Evolutionary conservation across 768 basidiomycete species (phyloP), one percentile per base, ranked within the genome.

Genomic region (Agaricus blazei): DNA sequence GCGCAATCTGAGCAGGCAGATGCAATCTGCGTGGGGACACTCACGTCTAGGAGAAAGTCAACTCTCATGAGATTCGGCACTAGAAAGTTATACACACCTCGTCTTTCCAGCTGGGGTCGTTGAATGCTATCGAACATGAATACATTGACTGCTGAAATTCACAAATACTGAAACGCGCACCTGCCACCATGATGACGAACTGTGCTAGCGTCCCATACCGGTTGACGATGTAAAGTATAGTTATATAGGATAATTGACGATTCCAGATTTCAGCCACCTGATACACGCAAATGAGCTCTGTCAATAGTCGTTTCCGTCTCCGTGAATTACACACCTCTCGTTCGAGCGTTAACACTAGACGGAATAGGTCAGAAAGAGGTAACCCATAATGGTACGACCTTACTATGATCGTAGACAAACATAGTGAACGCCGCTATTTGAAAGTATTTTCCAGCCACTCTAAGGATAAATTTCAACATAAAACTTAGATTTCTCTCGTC

Each of bases 211-310:
- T 68, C 28, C 61, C 48, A 57, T 69, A 70, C 15, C 69, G 63
- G 51, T 68, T 69, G 23, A 70, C 51, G 5, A 68, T 49, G 58
- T 68, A 70, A n/a, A 70, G 58, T n/a, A 67, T 38, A 0, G 64
- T 60, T 3, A 59, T 67, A 2, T 62, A 63, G 8, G 64, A 64
- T 6, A 67, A 29, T 47, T 56, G 64, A 37, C 49, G 59, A 42
- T 62, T 63, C 69, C 69, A 70, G 7, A 70, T 63, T 6, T 67
- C 58, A 14, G 67, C 65, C 40, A 68, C 64, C 48, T 49, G 14
- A 48, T 11, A 28, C 19, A n/a, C 3, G 28, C 46, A 29, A 46
- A 29, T 47, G 24, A 29, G 27, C 27, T n/a, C 3, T 29, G 34
- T 4, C 11, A 2, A 34, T 7, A 34, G 34, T 34, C 11, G 15